These are phyloP conservation scores for Adansonia madagascariensis DNA, from an alignment of 441 rosid species.

Conservation along the genomic window DNA sequence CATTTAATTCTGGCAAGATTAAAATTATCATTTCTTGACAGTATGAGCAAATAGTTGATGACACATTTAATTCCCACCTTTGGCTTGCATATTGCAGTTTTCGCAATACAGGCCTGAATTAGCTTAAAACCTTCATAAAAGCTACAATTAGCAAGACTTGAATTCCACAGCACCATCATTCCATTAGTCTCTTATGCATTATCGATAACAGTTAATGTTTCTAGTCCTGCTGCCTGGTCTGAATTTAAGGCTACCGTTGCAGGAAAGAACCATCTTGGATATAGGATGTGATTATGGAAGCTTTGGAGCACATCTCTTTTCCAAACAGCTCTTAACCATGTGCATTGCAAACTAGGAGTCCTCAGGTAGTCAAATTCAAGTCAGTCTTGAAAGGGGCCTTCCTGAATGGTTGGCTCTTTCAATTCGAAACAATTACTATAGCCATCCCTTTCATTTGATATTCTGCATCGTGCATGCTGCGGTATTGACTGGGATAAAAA, in stretches of 20 bases:
- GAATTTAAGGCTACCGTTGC: slow-evolving; percentile 34
- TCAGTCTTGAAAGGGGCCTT: slow-evolving; percentile 96
- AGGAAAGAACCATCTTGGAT: slow-evolving; percentile 95
- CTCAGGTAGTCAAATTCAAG: slow-evolving; percentile 97
- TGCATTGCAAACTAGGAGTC: slow-evolving; percentile 96
- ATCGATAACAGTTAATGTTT: not conserved
- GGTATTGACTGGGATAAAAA: slow-evolving; percentile 94
- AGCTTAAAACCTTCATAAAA: not conserved
- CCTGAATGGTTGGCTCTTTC: slow-evolving; percentile 96
- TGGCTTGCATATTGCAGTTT: slow-evolving; percentile 1
- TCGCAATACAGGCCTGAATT: slow-evolving; percentile 8
- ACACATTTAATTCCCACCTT: not conserved
- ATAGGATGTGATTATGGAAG: slow-evolving; percentile 99
- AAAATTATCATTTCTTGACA: not conserved
- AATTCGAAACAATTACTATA: slow-evolving; percentile 79
- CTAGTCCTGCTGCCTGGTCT: slow-evolving; percentile 2
- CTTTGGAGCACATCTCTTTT: slow-evolving; percentile 95
- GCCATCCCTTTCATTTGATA: slow-evolving; percentile 97
- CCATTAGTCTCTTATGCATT: not conserved
- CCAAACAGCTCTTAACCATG: slow-evolving; percentile 87
- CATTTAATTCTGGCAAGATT: slow-evolving; percentile 2
- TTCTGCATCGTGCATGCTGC: slow-evolving; percentile 95
- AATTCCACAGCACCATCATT: not conserved
- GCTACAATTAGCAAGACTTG: not conserved
- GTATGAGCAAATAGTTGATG: not conserved